Conservation (phyloP, 805 yeast genomes). For the Blastobotrys muscicola region DNA sequence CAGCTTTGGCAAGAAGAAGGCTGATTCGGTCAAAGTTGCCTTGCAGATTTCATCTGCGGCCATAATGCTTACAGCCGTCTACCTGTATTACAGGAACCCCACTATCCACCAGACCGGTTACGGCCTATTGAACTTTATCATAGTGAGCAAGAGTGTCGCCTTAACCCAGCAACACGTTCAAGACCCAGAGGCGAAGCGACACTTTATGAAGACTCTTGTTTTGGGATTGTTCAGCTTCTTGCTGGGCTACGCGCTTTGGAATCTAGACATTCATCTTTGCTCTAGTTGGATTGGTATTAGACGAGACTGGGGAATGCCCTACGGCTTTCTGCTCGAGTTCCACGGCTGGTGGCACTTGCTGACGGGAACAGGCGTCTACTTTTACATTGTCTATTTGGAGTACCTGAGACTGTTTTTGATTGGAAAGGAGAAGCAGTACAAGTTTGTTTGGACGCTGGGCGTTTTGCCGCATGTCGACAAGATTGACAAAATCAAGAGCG, state of each 20-base stretch:
- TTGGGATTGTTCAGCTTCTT: conserved; percentile 55
- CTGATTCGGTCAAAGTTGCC: conserved; percentile 37
- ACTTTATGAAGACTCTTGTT: conserved; percentile 46
- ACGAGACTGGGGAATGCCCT: conserved; percentile 66
- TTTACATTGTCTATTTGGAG: conserved; percentile 70
- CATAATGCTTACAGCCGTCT: conserved; percentile 54
- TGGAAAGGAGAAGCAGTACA: conserved; percentile 46
- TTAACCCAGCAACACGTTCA: conserved; percentile 46
- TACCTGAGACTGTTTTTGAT: conserved; percentile 59
- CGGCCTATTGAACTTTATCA: conserved; percentile 64
- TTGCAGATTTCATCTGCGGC: conserved; percentile 44
- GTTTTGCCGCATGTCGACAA: conserved; percentile 39
- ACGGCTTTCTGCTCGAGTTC: conserved; percentile 78
- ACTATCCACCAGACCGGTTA: conserved; percentile 83
- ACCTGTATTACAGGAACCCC: conserved; percentile 69
- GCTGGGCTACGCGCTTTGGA: conserved; percentile 80
- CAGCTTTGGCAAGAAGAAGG: conserved; percentile 41
- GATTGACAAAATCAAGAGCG: conserved; percentile 9
- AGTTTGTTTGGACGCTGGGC: conserved; percentile 48
- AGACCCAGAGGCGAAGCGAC: conserved; percentile 37
- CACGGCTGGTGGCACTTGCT: conserved; percentile 94
- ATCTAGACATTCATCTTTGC: conserved; percentile 78
- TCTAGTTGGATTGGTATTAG: conserved; percentile 45
- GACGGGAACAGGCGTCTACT: conserved; percentile 75
- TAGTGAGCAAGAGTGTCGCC: conserved; percentile 50